These are phyloP conservation scores for Jatropha curcas DNA, from an alignment of 345 rosid genomes.

Conservation along the genomic window DNA sequence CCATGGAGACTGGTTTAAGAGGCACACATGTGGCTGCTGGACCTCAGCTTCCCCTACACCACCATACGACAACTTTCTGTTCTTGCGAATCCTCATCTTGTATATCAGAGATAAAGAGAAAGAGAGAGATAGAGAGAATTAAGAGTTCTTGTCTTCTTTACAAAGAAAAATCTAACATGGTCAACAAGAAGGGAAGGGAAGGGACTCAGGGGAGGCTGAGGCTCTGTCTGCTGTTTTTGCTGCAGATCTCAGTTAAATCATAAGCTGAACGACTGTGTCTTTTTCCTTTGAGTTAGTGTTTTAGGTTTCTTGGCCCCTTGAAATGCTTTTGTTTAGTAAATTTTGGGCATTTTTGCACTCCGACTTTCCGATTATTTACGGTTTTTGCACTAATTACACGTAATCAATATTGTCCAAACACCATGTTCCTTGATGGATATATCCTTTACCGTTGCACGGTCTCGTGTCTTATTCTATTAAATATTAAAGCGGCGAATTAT, in stretches of 20 bases:
- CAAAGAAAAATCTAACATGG: too few species aligned
- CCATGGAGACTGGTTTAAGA: slow-evolving; percentile 24
- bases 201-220: too few species aligned
- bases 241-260: background rate
- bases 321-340: background rate
- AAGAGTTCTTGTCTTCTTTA: too few species aligned
- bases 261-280: too few species aligned
- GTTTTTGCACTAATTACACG: background rate
- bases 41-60: background rate
- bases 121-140: background rate
- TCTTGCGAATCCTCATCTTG: slow-evolving; percentile 21
- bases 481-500: background rate
- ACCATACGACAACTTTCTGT: background rate
- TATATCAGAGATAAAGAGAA: background rate
- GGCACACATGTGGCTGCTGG: slow-evolving; percentile 7
- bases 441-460: background rate
- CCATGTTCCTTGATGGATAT: background rate
- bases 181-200: too few species aligned
- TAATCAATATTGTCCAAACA: background rate
- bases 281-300: too few species aligned
- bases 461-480: background rate
- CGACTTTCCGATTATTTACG: background rate
- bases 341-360: background rate
- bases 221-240: background rate
- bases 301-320: background rate